These are phyloP conservation scores for Rhizopus sp. DNA, from an alignment of 371 early-diverging fungal species.

Conservation along the genomic window DNA sequence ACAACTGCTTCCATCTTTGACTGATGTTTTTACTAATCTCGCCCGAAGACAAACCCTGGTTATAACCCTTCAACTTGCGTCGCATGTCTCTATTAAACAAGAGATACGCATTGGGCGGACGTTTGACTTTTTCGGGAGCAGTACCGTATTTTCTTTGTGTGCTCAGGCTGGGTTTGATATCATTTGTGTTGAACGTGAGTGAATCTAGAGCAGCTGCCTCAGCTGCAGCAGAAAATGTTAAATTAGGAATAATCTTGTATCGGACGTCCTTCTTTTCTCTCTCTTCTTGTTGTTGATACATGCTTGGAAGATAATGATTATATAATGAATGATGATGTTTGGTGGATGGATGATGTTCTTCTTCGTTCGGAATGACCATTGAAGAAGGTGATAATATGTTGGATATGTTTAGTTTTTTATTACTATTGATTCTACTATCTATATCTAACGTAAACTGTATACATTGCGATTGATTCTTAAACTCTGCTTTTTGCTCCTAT, in stretches of 20 bases:
- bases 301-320: background rate
- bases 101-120: conserved; percentile 70
- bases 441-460: conserved; percentile 27
- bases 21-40: conserved; percentile 66
- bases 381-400: conserved; percentile 14
- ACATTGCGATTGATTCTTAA: conserved; percentile 24
- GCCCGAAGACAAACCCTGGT: conserved; percentile 57
- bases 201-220: conserved; percentile 26
- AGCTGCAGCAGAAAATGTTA: conserved; percentile 21
- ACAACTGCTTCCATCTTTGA: conserved; percentile 52
- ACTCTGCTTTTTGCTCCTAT: conserved; percentile 25
- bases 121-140: conserved; percentile 39
- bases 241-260: background rate
- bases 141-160: conserved; percentile 19
- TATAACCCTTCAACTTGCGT: conserved; percentile 53
- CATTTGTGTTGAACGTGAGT: conserved; percentile 4
- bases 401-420: conserved; percentile 3
- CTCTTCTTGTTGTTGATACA: background rate
- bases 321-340: background rate
- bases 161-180: background rate
- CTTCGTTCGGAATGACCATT: conserved; percentile 29
- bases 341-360: background rate
- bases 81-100: conserved; percentile 67
- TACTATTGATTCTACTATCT: conserved; percentile 11
- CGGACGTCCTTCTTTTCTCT: background rate